Evolutionary conservation across 2,329 filamentous ascomycete species (phyloP).

Genomic region (Dryadomyces quercivorus): DNA sequence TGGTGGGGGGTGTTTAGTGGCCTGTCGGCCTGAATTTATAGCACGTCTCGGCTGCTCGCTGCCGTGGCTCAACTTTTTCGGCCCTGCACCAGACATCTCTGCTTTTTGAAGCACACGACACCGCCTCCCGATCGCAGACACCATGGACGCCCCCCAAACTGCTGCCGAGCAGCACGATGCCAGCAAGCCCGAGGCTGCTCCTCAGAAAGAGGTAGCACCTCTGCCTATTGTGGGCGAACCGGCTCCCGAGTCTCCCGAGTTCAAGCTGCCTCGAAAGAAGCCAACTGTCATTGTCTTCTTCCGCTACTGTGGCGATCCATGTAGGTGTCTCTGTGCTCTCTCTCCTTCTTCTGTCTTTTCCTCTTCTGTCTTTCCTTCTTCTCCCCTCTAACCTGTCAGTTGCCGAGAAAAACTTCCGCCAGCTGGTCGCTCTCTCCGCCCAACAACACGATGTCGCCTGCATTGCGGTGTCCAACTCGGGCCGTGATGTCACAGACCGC

Average conservation of each 20-base stretch:
- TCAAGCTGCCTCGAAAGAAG: slow-evolving; percentile 40
- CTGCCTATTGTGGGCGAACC: slow-evolving; percentile 38
- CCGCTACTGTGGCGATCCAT: slow-evolving; percentile 63
- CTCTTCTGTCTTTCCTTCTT: neutral
- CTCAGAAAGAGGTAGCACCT: slow-evolving; percentile 27
- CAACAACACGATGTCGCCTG: slow-evolving; percentile 38
- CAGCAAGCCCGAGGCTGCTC: slow-evolving; percentile 1
- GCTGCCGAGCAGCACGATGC: neutral
- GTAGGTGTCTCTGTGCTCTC: slow-evolving; percentile 29
- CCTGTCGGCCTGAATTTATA: neutral
- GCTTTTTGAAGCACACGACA: neutral
- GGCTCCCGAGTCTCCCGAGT: slow-evolving; percentile 40
- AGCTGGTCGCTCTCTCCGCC: slow-evolving; percentile 38
- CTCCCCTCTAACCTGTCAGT: slow-evolving; percentile 29
- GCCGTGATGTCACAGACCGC: slow-evolving; percentile 35
- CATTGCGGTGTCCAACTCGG: slow-evolving; percentile 51
- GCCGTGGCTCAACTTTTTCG: neutral
- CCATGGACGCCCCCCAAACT: slow-evolving; percentile 10
- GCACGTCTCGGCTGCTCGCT: neutral
- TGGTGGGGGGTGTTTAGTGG: neutral
- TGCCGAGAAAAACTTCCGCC: slow-evolving; percentile 53
- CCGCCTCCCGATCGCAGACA: neutral
- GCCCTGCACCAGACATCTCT: neutral
- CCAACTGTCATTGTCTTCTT: slow-evolving; percentile 55
- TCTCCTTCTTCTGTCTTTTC: neutral